Conservation (phyloP, 805 yeast genomes). For the Metschnikowia cubensis region DNA sequence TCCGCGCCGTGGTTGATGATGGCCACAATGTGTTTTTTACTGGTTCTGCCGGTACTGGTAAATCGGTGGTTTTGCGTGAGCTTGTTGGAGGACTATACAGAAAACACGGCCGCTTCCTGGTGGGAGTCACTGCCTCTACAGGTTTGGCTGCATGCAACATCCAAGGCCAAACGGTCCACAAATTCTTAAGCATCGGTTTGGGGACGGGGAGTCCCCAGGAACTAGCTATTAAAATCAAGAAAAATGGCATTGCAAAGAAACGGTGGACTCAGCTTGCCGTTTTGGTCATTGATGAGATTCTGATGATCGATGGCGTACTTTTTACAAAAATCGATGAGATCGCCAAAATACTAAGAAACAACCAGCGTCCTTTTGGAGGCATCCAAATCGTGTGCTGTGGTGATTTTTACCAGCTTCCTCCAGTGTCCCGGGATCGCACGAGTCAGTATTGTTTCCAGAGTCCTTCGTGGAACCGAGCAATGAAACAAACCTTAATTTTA, state of each 20-base stretch:
- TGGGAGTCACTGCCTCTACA: constrained; percentile 80
- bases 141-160: constrained; percentile 81
- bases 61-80: constrained; percentile 74
- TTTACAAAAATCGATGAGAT: constrained; percentile 61
- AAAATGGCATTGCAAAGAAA: constrained; percentile 44
- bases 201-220: constrained; percentile 51
- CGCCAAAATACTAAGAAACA: constrained; percentile 48
- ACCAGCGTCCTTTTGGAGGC: constrained; percentile 66
- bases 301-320: constrained; percentile 72
- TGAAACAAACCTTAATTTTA: constrained; percentile 54
- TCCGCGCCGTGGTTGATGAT: constrained; percentile 47
- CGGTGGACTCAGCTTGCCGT: constrained; percentile 60
- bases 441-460: constrained; percentile 62
- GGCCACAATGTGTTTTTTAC: constrained; percentile 83
- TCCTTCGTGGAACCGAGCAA: constrained; percentile 54
- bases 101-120: constrained; percentile 40
- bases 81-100: constrained; percentile 51
- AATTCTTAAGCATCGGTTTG: constrained; percentile 74
- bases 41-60: constrained; percentile 98
- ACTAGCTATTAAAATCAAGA: constrained; percentile 49
- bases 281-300: constrained; percentile 70
- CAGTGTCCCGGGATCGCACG: constrained; percentile 44
- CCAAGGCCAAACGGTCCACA: constrained; percentile 75
- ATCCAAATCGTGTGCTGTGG: constrained; percentile 75
- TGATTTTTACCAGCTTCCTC: constrained; percentile 80